A percentile compares a stretch with the other conserved stretches of the same genome.
Evolutionary conservation across 2,329 filamentous ascomycete genomes (phyloP).

Genomic region (Chrysoporthe deuterocubensis): DNA sequence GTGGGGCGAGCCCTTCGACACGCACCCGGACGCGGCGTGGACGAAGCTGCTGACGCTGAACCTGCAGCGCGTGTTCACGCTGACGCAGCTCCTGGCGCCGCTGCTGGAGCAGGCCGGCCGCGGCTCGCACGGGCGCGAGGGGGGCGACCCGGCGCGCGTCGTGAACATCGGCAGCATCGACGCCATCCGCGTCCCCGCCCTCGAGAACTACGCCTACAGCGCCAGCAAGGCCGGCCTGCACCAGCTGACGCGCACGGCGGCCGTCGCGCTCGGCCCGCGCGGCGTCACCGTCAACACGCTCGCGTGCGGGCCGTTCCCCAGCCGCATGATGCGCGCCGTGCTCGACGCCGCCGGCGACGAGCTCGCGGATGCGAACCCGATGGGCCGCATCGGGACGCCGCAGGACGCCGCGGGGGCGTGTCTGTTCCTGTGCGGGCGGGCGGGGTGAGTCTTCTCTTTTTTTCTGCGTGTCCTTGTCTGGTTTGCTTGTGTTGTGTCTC

Average conservation of each 20-base stretch:
- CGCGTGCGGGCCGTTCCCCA: constrained; percentile 73
- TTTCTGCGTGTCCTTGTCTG: constrained; percentile 6
- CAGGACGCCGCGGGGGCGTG: constrained; percentile 74
- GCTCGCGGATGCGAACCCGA: constrained; percentile 63
- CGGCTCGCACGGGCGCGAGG: background rate
- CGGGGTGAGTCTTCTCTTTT: constrained; percentile 50
- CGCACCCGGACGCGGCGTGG: constrained; percentile 63
- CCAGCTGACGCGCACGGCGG: constrained; percentile 63
- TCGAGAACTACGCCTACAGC: constrained; percentile 65
- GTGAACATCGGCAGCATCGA: constrained; percentile 71
- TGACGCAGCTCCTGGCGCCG: constrained; percentile 65
- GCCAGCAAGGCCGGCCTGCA: constrained; percentile 68
- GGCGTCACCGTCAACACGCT: constrained; percentile 69
- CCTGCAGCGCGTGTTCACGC: constrained; percentile 69
- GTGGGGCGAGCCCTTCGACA: constrained; percentile 65
- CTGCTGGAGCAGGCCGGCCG: constrained; percentile 55
- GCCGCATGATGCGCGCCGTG: constrained; percentile 69
- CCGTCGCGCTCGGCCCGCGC: constrained; percentile 61
- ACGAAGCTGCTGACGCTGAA: constrained; percentile 66
- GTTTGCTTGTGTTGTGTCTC: background rate
- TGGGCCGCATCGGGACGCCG: constrained; percentile 68
- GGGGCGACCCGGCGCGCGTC: constrained; percentile 61
- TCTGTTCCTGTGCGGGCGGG: constrained; percentile 69
- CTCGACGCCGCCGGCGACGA: constrained; percentile 57
- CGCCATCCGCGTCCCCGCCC: constrained; percentile 60